Conservation (phyloP, 2,329 filamentous ascomycete species). For the Emmonsiellopsis sp. region DNA sequence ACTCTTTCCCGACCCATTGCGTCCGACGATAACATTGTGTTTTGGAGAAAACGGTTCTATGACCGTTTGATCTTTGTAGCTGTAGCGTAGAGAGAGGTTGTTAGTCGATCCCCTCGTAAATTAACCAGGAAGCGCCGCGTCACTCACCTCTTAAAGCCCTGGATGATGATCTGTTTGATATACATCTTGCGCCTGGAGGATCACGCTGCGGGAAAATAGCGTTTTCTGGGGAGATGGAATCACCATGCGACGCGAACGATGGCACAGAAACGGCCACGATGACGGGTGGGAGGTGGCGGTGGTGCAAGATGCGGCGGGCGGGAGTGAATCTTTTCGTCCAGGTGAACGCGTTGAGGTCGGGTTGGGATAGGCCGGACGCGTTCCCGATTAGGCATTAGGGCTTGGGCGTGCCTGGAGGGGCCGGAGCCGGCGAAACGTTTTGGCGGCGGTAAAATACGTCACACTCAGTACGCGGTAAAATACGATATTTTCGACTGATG, state of each 20-base stretch:
- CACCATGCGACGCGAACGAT: background rate
- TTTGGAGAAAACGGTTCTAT: slow-evolving; percentile 97
- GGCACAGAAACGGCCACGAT: background rate
- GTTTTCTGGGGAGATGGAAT: background rate
- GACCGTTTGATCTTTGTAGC: slow-evolving; percentile 98
- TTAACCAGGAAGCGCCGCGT: background rate
- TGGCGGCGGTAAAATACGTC: slow-evolving; percentile 5
- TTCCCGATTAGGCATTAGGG: slow-evolving; percentile 12
- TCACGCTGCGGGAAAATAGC: background rate
- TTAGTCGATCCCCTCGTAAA: slow-evolving; percentile 7
- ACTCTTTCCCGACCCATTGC: slow-evolving; percentile 98
- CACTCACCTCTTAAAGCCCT: slow-evolving; percentile 93
- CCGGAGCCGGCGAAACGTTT: slow-evolving; percentile 8
- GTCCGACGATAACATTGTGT: slow-evolving; percentile 96
- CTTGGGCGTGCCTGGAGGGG: background rate
- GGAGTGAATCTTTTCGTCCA: background rate
- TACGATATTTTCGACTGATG: slow-evolving; percentile 1
- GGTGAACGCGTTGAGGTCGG: slow-evolving; percentile 1
- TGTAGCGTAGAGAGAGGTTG: slow-evolving; percentile 29
- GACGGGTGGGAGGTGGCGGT: background rate
- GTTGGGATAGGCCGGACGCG: slow-evolving; percentile 6
- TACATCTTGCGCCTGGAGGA: slow-evolving; percentile 59
- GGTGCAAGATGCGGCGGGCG: background rate
- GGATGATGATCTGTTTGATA: slow-evolving; percentile 99
- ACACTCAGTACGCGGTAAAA: background rate